phyloP scores from a whole-genome alignment of 2,329 filamentous ascomycete genomes.

The Aspergillus sp. region DNA sequence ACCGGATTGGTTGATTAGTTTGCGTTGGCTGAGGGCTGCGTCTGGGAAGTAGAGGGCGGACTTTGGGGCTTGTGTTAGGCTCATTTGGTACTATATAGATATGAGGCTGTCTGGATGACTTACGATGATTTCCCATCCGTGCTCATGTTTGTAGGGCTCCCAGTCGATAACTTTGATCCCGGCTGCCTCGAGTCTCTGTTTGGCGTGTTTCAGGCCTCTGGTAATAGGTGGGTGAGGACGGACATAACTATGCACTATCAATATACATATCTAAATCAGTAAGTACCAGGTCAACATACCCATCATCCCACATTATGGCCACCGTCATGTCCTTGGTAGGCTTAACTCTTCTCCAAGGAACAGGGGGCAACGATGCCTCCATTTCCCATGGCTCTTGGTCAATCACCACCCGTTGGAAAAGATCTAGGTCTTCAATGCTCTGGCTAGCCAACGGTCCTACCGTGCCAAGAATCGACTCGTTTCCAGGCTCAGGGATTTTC shows the following conservation, averaged over 20 bases:
- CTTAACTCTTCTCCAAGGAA: slow-evolving; percentile 35
- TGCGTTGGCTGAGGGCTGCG: slow-evolving; percentile 28
- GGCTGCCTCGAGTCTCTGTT: slow-evolving; percentile 33
- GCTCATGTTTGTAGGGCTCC: slow-evolving; percentile 29
- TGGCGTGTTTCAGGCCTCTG: slow-evolving; percentile 28
- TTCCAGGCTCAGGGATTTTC: slow-evolving; percentile 24
- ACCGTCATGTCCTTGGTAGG: slow-evolving; percentile 33
- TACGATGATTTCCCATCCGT: slow-evolving; percentile 33
- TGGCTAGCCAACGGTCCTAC: slow-evolving; percentile 24
- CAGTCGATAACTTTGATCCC: slow-evolving; percentile 40
- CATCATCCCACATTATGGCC: slow-evolving; percentile 62
- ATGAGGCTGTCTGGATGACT: background rate
- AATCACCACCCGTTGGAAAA: slow-evolving; percentile 36
- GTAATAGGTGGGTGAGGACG: slow-evolving; percentile 62
- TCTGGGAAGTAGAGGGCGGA: slow-evolving; percentile 47
- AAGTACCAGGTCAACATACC: slow-evolving; percentile 18
- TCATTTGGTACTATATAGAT: slow-evolving; percentile 11
- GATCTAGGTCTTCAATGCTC: slow-evolving; percentile 28
- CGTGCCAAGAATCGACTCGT: slow-evolving; percentile 35
- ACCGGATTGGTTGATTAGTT: slow-evolving; percentile 30
- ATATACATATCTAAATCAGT: background rate
- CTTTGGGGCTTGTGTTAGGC: slow-evolving; percentile 23
- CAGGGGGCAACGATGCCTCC: slow-evolving; percentile 36
- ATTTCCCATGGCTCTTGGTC: slow-evolving; percentile 39
- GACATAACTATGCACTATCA: slow-evolving; percentile 41